Base-by-base conservation (phyloP, 305 asterid genomes). In the Fraxinus sp. region DNA sequence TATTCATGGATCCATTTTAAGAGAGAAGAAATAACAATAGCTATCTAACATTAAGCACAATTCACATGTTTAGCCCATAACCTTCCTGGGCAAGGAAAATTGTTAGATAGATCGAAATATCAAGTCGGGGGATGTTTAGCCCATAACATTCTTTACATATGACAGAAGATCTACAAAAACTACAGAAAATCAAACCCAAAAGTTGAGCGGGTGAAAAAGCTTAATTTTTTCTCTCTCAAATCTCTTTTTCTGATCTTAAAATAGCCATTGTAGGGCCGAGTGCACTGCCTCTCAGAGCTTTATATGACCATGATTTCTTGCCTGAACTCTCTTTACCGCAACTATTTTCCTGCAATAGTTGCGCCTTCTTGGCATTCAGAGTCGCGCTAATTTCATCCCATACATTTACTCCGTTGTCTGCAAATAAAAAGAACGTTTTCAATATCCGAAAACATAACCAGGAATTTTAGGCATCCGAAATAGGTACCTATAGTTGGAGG, bases 341-440 rank as follows among this genome's bases (percentile, higher is more conserved):
- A 72, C 82, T 81, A 80, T 83, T 86, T 46, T 82, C 88, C 85
- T 83, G 87, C 7, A 90, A 79, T 74, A 85, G 86, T 68, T 87
- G 88, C 30, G 84, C 84, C 87, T 86, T 88, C 88, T 87, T 89
- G 43, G 88, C 83, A 66, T 84, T 89, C 83, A 96, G 88, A 71
- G 91, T 89, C 77, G 88, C 91, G 22, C 86, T 92, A 85, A 96
- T 66, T 86, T 91, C 90, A 9, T 96, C 98, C 98, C 99, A 96
- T 35, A 83, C 78, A 83, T 85, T 77, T 41, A 16, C 88, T 72
- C 78, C 89, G 37, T 82, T 87, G 83, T 84, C 98, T 91, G 78
- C 78, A 71, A 75, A 35, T 16, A 77, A 83, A n/a, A 32, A 24
- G 16, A 35, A 35, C 77, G 8, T 36, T 73, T 35, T 36, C 46